Evolutionary conservation across 768 basidiomycete species (phyloP).

Genomic region (Amanita muscaria): DNA sequence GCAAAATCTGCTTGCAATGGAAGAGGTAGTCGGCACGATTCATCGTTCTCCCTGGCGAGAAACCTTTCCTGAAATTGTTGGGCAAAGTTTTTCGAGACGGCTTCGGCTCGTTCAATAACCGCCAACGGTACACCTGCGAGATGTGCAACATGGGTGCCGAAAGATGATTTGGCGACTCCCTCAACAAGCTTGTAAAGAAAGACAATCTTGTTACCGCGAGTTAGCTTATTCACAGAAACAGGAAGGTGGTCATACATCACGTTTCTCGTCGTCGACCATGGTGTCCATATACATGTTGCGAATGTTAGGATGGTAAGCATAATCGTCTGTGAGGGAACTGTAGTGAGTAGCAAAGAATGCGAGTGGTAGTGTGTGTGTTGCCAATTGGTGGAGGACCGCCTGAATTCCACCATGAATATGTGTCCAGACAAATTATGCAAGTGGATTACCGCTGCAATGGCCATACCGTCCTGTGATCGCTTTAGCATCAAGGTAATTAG

Average conservation of each 20-base stretch:
- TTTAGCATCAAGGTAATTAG: conserved; percentile 7
- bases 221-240: conserved; percentile 5
- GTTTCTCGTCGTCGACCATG: conserved; percentile 84
- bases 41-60: conserved; percentile 50
- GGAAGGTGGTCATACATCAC: conserved; percentile 46
- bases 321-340: conserved; percentile 91
- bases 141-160: conserved; percentile 91
- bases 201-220: conserved; percentile 47
- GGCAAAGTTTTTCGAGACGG: conserved; percentile 81
- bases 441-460: conserved; percentile 74
- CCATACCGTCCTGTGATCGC: conserved; percentile 84
- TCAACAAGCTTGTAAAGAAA: conserved; percentile 93
- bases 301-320: conserved; percentile 85
- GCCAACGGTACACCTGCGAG: conserved; percentile 83
- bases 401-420: conserved; percentile 17
- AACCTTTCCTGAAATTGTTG: conserved; percentile 78
- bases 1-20: conserved; percentile 86
- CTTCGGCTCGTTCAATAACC: conserved; percentile 84
- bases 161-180: conserved; percentile 80
- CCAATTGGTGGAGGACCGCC: conserved; percentile 91
- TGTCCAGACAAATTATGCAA: conserved; percentile 6
- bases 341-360: conserved; percentile 99
- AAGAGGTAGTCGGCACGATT: conserved; percentile 58
- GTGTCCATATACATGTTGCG: conserved; percentile 96
- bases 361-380: conserved; percentile 84